Base-by-base conservation (phyloP, 2,329 filamentous ascomycete genomes). In the Cladosporium sp. region DNA sequence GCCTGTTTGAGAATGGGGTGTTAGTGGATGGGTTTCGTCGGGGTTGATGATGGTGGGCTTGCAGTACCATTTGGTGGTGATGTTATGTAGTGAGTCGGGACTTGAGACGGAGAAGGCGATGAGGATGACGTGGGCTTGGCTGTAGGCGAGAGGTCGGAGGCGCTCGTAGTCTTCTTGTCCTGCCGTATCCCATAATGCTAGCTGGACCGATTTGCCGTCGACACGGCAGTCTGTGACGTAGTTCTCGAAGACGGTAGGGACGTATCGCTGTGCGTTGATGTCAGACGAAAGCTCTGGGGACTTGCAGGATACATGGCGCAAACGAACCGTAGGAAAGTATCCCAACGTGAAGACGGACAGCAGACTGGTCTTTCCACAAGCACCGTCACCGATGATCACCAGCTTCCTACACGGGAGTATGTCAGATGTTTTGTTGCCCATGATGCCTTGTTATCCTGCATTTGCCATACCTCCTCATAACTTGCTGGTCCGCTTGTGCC, bases 191-290 rank as follows among this genome's bases (percentile, higher is more conserved):
- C 93, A 99, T 63, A 99, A 77, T 45, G 93, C 93, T 57, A 99
- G 80, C 74, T 99, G 93, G 34, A 99, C 93, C n/a, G 89, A 96
- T 70, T 96, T 96, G 65, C 93, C 93, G 68, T 99, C 93, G 54
- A 99, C 93, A 74, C 92, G 82, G 73, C 93, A 99, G 74, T 99
- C 93, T 61, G 93, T 99, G 58, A 99, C 93, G 66, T 99, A 99
- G 75, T 99, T 99, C 69, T 99, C 93, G 71, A 99, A 99, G 32
- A 99, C 93, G 41, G 93, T 99, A 1, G 93, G 93, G 45, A 96
- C 91, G 69, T 61, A 67, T 55, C 61, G 58, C 63, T 68, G 50
- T 9, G 11, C n/a, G n/a, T 3, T n/a, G 7, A 6, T 50, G 54
- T 62, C 42, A 63, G 58, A n/a, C n/a, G 20, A 39, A 44, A 13